Conservation (phyloP, 2,329 filamentous ascomycete genomes). For the Magnaporthales sp. region DNA sequence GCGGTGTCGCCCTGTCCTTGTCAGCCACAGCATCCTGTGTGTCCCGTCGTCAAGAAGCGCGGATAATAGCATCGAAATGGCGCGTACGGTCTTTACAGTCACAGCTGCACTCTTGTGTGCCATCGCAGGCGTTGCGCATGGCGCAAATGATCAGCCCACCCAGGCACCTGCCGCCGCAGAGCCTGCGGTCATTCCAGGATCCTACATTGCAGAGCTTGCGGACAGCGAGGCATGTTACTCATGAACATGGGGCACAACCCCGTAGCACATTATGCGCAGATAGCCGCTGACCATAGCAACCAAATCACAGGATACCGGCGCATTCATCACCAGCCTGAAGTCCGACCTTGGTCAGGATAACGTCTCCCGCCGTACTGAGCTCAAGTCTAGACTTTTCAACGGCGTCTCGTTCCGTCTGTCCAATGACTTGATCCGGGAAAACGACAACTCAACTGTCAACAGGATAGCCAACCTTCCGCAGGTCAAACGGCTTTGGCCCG, state of each 20-base stretch:
- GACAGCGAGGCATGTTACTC: neutral
- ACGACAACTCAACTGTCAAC: slow-evolving; percentile 3
- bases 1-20: neutral
- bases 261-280: neutral
- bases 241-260: neutral
- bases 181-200: neutral
- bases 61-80: neutral
- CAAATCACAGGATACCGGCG: neutral
- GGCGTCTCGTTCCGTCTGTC: slow-evolving; percentile 12
- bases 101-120: neutral
- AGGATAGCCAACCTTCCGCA: slow-evolving; percentile 9
- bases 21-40: neutral
- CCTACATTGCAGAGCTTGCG: neutral
- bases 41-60: neutral
- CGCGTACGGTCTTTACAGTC: neutral
- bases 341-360: neutral
- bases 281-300: neutral
- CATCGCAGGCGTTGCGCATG: neutral
- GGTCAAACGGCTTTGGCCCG: slow-evolving; percentile 11
- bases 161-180: neutral
- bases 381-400: slow-evolving; percentile 10
- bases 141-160: neutral
- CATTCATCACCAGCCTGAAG: neutral
- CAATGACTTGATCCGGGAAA: neutral
- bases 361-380: neutral